Evolutionary conservation across 495 filamentous ascomycete species (phyloP), one percentile per base, ranked within the genome.

Genomic region (Daldinia loculata): DNA sequence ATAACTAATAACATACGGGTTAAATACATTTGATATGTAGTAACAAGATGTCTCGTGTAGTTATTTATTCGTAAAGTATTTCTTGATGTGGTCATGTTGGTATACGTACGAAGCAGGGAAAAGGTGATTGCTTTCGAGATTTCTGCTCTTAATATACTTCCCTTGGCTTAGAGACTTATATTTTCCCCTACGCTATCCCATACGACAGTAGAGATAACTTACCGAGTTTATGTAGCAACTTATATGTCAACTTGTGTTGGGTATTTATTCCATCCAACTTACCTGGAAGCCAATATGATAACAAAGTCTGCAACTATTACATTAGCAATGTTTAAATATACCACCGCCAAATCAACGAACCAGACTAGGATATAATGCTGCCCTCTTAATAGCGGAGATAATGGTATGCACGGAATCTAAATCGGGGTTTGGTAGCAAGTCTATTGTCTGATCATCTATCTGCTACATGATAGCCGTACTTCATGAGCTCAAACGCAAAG

Each of bases 361-460:
- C 39, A 30, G 22, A n/a, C 51, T 48, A 22, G 9, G 19, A 48
- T 24, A 48, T 9, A 24, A 48, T 48, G 22, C 14, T 30, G 15
- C 50, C 17, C 12, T 17, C 22, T 26, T 53, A 22, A 11, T 6
- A 53, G 12, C 6, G 30, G 30, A n/a, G 24, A 36, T 9, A 56
- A 36, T 22, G 30, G 39, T 64, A 67, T 48, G 43, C 43, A 48
- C 27, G 34, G 11, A 34, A 45, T 43, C 52, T 26, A 41, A 24
- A 26, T 30, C 30, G 29, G 36, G 24, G 5, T 55, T 61, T 56
- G 36, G 34, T 22, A 60, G 30, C 17, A 53, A 65, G n/a, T 68
- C 60, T 61, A 66, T 66, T 69, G 51, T 62, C 61, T 63, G 56
- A 73, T 69, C 61, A 62, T 66, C 57, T 73, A 73, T 66, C 56